phyloP scores from a whole-genome alignment of 495 filamentous ascomycete species.

The Lophiostoma macrostomum region DNA sequence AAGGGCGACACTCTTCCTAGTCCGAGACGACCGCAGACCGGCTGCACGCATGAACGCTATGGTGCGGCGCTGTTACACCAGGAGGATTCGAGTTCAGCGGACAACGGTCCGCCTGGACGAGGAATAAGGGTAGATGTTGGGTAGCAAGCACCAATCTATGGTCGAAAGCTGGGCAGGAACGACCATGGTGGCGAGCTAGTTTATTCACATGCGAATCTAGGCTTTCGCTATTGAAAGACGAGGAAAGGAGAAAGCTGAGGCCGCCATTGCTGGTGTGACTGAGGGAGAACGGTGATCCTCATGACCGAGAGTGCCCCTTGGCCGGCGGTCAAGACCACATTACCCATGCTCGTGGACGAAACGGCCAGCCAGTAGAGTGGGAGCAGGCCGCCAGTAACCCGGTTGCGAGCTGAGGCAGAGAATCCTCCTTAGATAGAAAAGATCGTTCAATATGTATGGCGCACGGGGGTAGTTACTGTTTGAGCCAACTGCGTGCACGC shows the following conservation, averaged over 20 bases:
- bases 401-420: conserved; percentile 16
- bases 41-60: conserved; percentile 21
- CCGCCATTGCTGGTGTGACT: conserved; percentile 5
- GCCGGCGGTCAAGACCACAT: conserved; percentile 26
- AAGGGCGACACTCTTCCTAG: conserved; percentile 9
- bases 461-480: conserved; percentile 26
- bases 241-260: conserved; percentile 15
- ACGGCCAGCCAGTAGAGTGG: conserved; percentile 20
- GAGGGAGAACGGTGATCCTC: conserved; percentile 27
- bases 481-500: conserved; percentile 11
- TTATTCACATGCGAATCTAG: conserved; percentile 27
- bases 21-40: conserved; percentile 21
- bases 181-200: background rate
- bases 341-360: conserved; percentile 1
- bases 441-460: conserved; percentile 26
- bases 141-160: conserved; percentile 11
- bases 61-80: conserved; percentile 27
- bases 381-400: conserved; percentile 26
- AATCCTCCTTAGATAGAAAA: conserved; percentile 17
- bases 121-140: conserved; percentile 14
- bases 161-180: background rate
- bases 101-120: conserved; percentile 9
- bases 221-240: conserved; percentile 12
- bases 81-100: conserved; percentile 16
- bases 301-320: conserved; percentile 30